Evolutionary conservation across 352 stramenopile genomes (phyloP), one percentile per base, ranked within the genome.

Genomic region (Phytophthora citricola): DNA sequence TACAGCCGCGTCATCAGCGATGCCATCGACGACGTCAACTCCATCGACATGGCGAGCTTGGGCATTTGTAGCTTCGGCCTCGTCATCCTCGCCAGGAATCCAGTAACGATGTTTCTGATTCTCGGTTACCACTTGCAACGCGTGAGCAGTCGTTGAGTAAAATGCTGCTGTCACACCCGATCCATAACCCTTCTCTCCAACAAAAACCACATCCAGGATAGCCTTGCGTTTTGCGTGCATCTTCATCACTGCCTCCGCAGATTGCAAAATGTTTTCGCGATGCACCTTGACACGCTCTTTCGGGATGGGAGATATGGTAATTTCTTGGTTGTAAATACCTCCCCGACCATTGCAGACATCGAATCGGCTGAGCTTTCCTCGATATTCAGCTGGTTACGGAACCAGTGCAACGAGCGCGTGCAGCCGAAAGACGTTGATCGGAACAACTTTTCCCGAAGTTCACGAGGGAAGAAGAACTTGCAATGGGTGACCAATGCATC

Each of bases 211-310:
- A 66, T 95, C 88, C 31, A 95, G 56, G 17, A 95, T 86, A 26
- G 86, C 85, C 63, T 90, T 91, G 4, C 86, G 85, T 66, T 94
- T 94, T 4, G 71, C 82, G 29, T 95, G 86, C 80, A 93, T 90
- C 66, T 94, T 92, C 84, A 95, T 93, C 5, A 94, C 78, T 3
- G 78, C 79, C 20, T 95, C 85, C 0, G 88, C 88, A 0, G 85
- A 93, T 45, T 79, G 76, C 34, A 95, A 53, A 41, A 95, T 87
- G 39, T 91, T 91, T 15, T 75, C 73, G 17, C 88, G 84, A 53
- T 90, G 71, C 8, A 95, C 85, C 34, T 93, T 94, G 48, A 93
- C 88, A n/a, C 86, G 86, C 51, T 95, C 86, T 65, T 94, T 95
- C 9, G 87, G 87, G 39, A 95, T 87, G 5, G 85, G 87, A 2